phyloP scores from a whole-genome alignment of 2,329 filamentous ascomycete species.

The Exophiala viscosa region DNA sequence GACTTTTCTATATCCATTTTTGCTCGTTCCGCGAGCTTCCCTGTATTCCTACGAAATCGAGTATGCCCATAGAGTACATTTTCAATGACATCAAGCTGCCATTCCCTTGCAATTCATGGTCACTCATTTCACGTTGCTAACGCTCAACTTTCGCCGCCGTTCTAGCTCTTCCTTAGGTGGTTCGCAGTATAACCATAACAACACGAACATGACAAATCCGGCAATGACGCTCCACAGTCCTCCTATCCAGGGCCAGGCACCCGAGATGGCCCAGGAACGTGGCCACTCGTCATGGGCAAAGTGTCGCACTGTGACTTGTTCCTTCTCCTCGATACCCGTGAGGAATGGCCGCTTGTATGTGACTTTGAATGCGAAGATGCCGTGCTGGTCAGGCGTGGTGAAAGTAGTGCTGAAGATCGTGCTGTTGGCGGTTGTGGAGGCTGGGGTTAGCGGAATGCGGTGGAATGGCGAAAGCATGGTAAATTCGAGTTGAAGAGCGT shows the following conservation, averaged over 20 bases:
- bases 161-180: constrained; percentile 39
- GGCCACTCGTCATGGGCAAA: constrained; percentile 98
- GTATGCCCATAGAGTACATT: constrained; percentile 2
- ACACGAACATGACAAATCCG: constrained; percentile 81
- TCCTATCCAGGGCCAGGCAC: constrained; percentile 90
- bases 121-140: constrained; percentile 12
- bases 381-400: constrained; percentile 89
- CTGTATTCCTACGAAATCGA: no score
- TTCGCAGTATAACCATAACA: constrained; percentile 78
- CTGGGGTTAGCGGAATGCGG: constrained; percentile 67
- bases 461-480: constrained; percentile 98
- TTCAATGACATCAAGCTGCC: not conserved
- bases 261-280: constrained; percentile 81
- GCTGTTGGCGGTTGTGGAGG: constrained; percentile 59
- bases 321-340: constrained; percentile 86
- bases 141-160: constrained; percentile 19
- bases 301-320: constrained; percentile 89
- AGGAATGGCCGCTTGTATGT: constrained; percentile 97
- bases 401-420: constrained; percentile 73
- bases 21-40: not conserved
- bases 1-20: not conserved
- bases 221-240: constrained; percentile 79
- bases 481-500: constrained; percentile 90
- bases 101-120: not conserved
- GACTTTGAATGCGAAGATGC: constrained; percentile 96